phyloP scores from a whole-genome alignment of 2,329 filamentous ascomycete species.

The Colletotrichum godetiae region DNA sequence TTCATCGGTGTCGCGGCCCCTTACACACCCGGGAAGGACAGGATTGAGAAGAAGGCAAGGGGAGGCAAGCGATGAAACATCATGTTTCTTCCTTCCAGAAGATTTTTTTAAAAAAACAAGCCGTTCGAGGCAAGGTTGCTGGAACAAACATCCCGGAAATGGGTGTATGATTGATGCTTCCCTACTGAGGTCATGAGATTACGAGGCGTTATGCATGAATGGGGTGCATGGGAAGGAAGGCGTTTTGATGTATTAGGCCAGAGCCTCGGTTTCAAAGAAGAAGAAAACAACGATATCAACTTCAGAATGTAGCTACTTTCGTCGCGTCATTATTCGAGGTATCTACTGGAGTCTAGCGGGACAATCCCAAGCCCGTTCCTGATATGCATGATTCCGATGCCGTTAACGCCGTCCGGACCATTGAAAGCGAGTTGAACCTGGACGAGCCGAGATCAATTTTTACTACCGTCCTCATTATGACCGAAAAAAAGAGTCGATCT shows the following conservation, averaged over 20 bases:
- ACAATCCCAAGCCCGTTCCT: slow-evolving; percentile 26
- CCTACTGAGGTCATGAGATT: slow-evolving; percentile 20
- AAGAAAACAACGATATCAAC: neutral
- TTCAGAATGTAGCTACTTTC: slow-evolving; percentile 17
- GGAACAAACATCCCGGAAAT: neutral
- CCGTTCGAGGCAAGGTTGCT: neutral
- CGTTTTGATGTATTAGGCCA: slow-evolving; percentile 2
- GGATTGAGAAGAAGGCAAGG: slow-evolving; percentile 52
- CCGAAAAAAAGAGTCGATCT: neutral
- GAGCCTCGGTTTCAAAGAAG: neutral
- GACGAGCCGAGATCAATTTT: neutral
- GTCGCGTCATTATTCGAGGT: slow-evolving; percentile 34
- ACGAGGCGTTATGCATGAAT: slow-evolving; percentile 10
- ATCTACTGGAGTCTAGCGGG: slow-evolving; percentile 36
- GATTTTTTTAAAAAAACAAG: neutral
- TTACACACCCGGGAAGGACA: slow-evolving; percentile 65
- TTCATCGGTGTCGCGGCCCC: slow-evolving; percentile 67
- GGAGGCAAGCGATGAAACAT: slow-evolving; percentile 42
- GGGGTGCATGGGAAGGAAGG: slow-evolving; percentile 3
- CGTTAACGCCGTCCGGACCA: slow-evolving; percentile 27
- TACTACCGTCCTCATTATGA: neutral
- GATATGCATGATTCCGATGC: slow-evolving; percentile 33
- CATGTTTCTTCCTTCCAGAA: neutral
- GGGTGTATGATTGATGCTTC: slow-evolving; percentile 11
- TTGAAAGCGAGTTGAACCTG: slow-evolving; percentile 22